A percentile compares a stretch with the other conserved stretches of the same genome.
Evolutionary conservation across 306 rosid genomes (phyloP).

Genomic region (Begonia loranthoides): DNA sequence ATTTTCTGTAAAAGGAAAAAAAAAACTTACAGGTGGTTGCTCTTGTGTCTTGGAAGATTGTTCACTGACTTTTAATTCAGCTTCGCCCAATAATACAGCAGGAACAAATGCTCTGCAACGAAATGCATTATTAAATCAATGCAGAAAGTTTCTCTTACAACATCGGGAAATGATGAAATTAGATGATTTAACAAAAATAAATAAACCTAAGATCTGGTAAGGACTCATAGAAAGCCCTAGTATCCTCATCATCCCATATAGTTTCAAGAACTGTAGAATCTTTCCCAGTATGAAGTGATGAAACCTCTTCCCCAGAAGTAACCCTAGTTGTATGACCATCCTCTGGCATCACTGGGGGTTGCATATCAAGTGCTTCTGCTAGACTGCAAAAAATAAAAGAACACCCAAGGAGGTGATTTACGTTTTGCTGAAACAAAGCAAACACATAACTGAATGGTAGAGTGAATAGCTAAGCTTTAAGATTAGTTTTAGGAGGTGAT

Average conservation of each 20-base stretch:
- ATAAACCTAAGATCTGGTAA: conserved; percentile 98
- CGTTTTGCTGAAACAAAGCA: too few species aligned
- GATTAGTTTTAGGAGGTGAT: too few species aligned
- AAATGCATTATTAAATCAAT: conserved; percentile 11
- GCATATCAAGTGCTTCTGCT: conserved; percentile 98
- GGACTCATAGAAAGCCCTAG: conserved; percentile 85
- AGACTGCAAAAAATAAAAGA: conserved; percentile 37
- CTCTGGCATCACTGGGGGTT: conserved; percentile 98
- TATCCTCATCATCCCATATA: conserved; percentile 97
- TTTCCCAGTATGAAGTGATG: conserved; percentile 69
- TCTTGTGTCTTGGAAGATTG: conserved; percentile 65
- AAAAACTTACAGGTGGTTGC: conserved; percentile 5
- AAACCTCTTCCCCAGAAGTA: conserved; percentile 79
- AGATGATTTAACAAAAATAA: conserved; percentile 18
- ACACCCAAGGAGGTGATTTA: too few species aligned
- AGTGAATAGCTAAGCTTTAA: too few species aligned
- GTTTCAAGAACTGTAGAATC: conserved; percentile 75
- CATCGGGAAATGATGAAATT: background rate
- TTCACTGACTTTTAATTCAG: conserved; percentile 65
- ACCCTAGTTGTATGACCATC: conserved; percentile 97
- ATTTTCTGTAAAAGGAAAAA: too few species aligned
- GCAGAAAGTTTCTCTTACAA: background rate
- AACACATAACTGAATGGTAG: too few species aligned
- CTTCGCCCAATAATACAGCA: conserved; percentile 92
- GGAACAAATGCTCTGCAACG: conserved; percentile 90